phyloP scores from a whole-genome alignment of 106 monocot species.

The Platanthera guangdongensis region DNA sequence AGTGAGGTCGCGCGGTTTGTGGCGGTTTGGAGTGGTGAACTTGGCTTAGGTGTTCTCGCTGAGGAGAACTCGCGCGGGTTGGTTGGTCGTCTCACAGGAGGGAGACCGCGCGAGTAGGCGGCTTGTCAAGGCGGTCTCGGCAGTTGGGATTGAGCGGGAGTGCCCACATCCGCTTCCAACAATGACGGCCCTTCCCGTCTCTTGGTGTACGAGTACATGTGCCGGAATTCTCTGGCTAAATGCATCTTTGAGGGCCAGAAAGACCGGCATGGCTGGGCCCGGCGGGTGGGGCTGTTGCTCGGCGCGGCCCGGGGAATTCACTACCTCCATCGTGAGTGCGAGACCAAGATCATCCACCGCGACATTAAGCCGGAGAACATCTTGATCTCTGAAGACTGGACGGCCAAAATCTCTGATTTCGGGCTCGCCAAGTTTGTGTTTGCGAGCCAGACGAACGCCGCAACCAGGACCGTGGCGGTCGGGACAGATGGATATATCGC shows the following conservation, averaged over 20 bases:
- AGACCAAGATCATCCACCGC: conserved; percentile 2
- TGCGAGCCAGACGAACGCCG: conserved; percentile 4
- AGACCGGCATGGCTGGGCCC: not conserved
- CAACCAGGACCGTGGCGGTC: not conserved
- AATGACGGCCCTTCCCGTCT: not conserved
- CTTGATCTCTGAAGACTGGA: conserved; percentile 4
- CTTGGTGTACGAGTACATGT: conserved; percentile 1
- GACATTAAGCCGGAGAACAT: conserved; percentile 7
- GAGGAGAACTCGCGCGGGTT: too few relatives aligned
- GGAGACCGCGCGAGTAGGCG: too few relatives aligned
- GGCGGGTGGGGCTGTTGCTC: not conserved
- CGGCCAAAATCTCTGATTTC: conserved; percentile 39
- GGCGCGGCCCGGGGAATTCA: not conserved
- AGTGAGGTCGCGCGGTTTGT: too few relatives aligned
- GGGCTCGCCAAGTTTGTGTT: conserved; percentile 31
- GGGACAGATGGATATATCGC: conserved; percentile 32
- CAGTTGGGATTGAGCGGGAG: too few relatives aligned
- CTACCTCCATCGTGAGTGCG: not conserved
- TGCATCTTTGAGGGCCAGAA: not conserved
- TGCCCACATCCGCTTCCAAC: too few relatives aligned
- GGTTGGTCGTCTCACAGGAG: too few relatives aligned
- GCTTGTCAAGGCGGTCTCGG: too few relatives aligned
- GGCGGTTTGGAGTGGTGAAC: too few relatives aligned
- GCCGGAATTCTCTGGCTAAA: not conserved
- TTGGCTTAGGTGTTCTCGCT: too few relatives aligned